Conservation (phyloP, 495 filamentous ascomycete species). For the Penicillium fimorum region DNA sequence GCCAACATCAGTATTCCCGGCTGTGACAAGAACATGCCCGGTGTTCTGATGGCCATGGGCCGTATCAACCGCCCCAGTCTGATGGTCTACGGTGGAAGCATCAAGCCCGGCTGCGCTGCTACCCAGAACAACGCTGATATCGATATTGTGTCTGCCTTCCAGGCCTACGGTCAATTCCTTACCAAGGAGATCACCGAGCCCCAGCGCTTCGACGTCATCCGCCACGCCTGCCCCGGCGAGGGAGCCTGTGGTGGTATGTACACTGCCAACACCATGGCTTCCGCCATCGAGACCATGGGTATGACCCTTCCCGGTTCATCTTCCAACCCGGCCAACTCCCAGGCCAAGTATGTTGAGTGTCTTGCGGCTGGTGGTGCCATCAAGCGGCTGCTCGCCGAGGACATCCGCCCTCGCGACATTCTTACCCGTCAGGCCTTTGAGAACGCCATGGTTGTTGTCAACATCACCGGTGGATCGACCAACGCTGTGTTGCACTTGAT, state of each 20-base stretch:
- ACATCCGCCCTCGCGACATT: constrained; percentile 87
- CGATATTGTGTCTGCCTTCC: constrained; percentile 96
- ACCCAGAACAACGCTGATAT: constrained; percentile 73
- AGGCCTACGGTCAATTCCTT: constrained; percentile 95
- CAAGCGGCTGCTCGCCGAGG: constrained; percentile 78
- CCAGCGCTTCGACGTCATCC: constrained; percentile 88
- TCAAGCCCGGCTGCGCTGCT: constrained; percentile 80
- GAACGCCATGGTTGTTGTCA: constrained; percentile 93
- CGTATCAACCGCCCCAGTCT: constrained; percentile 87
- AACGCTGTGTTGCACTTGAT: constrained; percentile 97
- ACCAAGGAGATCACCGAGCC: constrained; percentile 88
- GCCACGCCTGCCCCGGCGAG: constrained; percentile 87
- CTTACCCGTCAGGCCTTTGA: constrained; percentile 90
- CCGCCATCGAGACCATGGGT: constrained; percentile 93
- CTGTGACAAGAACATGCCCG: constrained; percentile 99
- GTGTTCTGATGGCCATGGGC: constrained; percentile 97
- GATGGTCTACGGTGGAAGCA: constrained; percentile 97
- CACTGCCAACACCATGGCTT: constrained; percentile 98
- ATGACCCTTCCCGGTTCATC: constrained; percentile 94
- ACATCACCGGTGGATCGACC: constrained; percentile 92
- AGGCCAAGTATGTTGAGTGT: constrained; percentile 84
- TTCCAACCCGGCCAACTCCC: constrained; percentile 85
- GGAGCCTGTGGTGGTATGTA: constrained; percentile 99
- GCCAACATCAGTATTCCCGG: constrained; percentile 98
- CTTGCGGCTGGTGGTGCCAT: constrained; percentile 80